phyloP scores from a whole-genome alignment of 805 yeast genomes.

The Jamesozyma piceae region DNA sequence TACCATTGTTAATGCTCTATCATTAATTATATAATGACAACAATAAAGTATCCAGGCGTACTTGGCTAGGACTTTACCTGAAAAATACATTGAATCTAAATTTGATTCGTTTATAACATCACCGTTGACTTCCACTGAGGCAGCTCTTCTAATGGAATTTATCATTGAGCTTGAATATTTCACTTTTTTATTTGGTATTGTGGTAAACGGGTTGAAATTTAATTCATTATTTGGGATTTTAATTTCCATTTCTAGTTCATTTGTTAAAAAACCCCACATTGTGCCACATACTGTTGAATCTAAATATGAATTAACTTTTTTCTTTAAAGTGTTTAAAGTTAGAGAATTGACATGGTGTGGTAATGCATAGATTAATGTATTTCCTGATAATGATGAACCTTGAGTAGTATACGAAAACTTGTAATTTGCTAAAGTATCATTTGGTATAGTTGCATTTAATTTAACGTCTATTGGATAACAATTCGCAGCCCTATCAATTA shows the following conservation, averaged over 20 bases:
- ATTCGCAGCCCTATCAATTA: conserved; percentile 57
- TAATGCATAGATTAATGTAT: conserved; percentile 47
- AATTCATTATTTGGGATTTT: conserved; percentile 35
- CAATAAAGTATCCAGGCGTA: conserved; percentile 80
- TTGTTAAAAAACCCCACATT: conserved; percentile 39
- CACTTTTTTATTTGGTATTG: conserved; percentile 24
- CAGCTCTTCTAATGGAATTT: conserved; percentile 28
- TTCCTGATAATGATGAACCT: conserved; percentile 40
- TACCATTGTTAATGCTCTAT: conserved; percentile 40
- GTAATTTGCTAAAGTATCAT: conserved; percentile 27
- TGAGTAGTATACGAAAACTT: conserved; percentile 34
- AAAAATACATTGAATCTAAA: conserved; percentile 76
- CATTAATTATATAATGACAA: conserved; percentile 54
- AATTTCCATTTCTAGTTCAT: conserved; percentile 35
- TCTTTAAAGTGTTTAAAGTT: conserved; percentile 21
- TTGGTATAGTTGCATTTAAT: conserved; percentile 35
- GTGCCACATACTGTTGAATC: conserved; percentile 44
- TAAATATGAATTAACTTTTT: conserved; percentile 20
- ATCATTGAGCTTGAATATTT: conserved; percentile 27
- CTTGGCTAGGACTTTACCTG: conserved; percentile 83
- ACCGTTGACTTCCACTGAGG: conserved; percentile 27
- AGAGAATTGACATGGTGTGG: conserved; percentile 56
- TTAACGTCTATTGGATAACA: conserved; percentile 43
- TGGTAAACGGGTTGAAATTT: conserved; percentile 38
- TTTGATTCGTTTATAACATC: conserved; percentile 34